Percentiles rank a stretch among this genome's conserved stretches.
Evolutionary conservation across 805 yeast species (phyloP).

Genomic region (Ogataea ramenticola): DNA sequence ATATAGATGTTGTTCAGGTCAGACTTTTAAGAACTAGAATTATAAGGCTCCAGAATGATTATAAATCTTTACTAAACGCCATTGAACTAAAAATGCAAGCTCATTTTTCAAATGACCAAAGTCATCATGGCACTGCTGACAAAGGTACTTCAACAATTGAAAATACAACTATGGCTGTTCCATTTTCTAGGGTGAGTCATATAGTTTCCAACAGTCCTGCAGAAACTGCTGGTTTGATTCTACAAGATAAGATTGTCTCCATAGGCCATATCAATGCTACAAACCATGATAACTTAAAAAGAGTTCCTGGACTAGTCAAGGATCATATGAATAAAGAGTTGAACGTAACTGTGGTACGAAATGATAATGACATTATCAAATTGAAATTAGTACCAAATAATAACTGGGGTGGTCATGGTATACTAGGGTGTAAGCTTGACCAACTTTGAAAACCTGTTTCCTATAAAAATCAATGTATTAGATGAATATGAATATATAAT

Average conservation of each 20-base stretch:
- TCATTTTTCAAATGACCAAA: constrained; percentile 18
- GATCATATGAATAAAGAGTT: constrained; percentile 19
- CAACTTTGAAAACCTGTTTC: constrained; percentile 31
- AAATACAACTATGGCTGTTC: constrained; percentile 18
- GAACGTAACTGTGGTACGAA: constrained; percentile 17
- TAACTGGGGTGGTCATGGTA: constrained; percentile 60
- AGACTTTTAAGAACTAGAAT: constrained; percentile 57
- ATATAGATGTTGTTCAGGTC: constrained; percentile 70
- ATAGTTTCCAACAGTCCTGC: constrained; percentile 56
- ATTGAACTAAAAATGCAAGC: constrained; percentile 40
- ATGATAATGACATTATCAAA: constrained; percentile 10
- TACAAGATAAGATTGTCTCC: constrained; percentile 45
- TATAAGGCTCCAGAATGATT: constrained; percentile 65
- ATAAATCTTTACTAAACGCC: constrained; percentile 37
- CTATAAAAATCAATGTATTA: background rate
- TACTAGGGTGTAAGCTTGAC: constrained; percentile 59
- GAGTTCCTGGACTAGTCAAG: constrained; percentile 37
- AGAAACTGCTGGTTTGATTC: constrained; percentile 36
- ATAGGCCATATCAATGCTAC: constrained; percentile 45
- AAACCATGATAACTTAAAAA: constrained; percentile 44
- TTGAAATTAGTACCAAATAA: constrained; percentile 37
- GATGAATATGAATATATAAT: background rate
- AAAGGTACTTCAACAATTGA: background rate
- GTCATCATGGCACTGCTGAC: background rate
- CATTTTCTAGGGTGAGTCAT: constrained; percentile 49